Base-by-base conservation (phyloP, 331 rosid genomes). In the Pyracantha coccinea region DNA sequence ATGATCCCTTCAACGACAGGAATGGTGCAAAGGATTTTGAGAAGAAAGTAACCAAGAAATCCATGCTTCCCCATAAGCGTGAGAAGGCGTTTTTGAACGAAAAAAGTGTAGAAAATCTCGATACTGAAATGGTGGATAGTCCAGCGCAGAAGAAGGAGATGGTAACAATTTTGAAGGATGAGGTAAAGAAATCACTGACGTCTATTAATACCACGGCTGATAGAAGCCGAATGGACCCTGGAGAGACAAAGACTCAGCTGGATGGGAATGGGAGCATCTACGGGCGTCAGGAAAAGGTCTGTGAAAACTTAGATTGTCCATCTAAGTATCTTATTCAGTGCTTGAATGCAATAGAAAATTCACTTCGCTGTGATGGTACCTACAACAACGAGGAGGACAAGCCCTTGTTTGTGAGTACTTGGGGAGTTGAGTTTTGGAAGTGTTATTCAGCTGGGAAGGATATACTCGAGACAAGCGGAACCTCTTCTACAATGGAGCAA, bases 381-480 rank as follows among this genome's bases (percentile, higher is more conserved):
- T 76, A 64, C 80, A 79, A 66, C 50, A 83, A 71, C 29, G 83
- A 83, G 75, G 96, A 90, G 88, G 89, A 76, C 25, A 85, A 83
- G 66, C 87, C 96, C 50, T 82, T 88, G 63, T 88, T 85, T 77
- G 80, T 74, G 73, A 77, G 87, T 66, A 16, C 88, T 10, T 94
- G 99, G 99, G 99, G 99, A 9, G 82, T 90, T 73, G 96, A 91
- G 75, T 94, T 94, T 83, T 88, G 87, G 80, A 94, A 82, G 77
- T 81, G 79, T 78, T 91, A 79, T 86, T 86, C 93, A 62, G 77
- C 86, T 35, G 95, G 91, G 57, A 87, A 87, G 74, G 89, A 91
- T 87, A 74, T 91, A 19, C 11, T 94, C 59, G 97, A 91, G 67
- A 89, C 91, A 44, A 77, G 91, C 79, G 96, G 93, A 75, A 55